Conservation (phyloP, 2,329 filamentous ascomycete species). For the Corniculantispora saksenae region DNA sequence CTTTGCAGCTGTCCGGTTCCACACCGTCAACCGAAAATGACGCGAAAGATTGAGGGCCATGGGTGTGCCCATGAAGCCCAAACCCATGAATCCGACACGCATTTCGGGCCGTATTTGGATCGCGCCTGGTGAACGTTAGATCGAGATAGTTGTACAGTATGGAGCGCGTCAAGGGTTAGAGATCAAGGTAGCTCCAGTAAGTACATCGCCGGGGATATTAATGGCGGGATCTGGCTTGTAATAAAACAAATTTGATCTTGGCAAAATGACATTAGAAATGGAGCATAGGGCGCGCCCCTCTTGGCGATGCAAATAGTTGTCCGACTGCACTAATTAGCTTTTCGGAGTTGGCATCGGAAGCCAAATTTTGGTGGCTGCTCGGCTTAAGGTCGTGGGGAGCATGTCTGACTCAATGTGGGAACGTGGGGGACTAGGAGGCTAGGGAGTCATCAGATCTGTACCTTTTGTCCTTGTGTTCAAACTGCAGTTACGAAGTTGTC, state of each 20-base stretch:
- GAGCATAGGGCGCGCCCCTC: slow-evolving; percentile 11
- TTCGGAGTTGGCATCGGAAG: background rate
- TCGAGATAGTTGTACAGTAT: too few species aligned
- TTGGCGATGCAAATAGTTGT: background rate
- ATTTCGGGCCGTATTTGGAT: slow-evolving; percentile 16
- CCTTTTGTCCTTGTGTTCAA: background rate
- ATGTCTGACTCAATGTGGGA: too few species aligned
- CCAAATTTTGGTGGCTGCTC: background rate
- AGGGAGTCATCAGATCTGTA: background rate
- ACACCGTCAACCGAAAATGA: slow-evolving; percentile 30
- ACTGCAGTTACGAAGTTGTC: too few species aligned
- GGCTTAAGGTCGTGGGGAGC: too few species aligned
- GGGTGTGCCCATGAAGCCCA: slow-evolving; percentile 35
- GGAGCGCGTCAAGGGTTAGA: too few species aligned
- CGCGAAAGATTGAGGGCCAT: slow-evolving; percentile 36
- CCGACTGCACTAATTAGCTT: background rate
- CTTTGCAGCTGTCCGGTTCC: slow-evolving; percentile 33
- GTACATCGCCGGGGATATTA: background rate
- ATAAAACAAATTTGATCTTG: background rate
- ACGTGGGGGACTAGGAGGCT: too few species aligned
- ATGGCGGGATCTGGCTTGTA: background rate
- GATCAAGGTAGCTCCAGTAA: too few species aligned
- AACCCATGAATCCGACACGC: slow-evolving; percentile 33
- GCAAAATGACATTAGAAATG: slow-evolving; percentile 1
- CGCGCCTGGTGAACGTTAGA: too few species aligned